Evolutionary conservation across 2,329 filamentous ascomycete genomes (phyloP), one percentile per base, ranked within the genome.

Genomic region (Sarocladium kiliense): DNA sequence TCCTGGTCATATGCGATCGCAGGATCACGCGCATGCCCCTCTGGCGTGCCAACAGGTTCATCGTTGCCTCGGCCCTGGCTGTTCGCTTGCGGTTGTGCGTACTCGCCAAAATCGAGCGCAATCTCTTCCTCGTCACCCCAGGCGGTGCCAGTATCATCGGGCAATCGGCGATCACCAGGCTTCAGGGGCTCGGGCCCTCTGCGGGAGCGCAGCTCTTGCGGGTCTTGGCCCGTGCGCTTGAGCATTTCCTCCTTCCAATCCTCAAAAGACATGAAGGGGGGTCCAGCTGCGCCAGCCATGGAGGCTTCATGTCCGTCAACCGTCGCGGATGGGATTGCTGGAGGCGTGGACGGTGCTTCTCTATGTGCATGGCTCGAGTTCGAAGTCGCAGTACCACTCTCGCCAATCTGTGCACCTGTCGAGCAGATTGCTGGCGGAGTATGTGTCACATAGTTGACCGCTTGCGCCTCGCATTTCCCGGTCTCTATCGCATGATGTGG

Each of bases 201-300:
- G 74, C 88, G 66, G 80, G 79, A 70, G 80, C 85, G 71, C 80
- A 89, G 61, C 73, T 88, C 66, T 76, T 91, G 70, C 5, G 76
- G 75, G 54, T 83, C 79, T 65, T 97, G 93, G 12, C 91, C 93
- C 3, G 84, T 87, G 66, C 91, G 89, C 53, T 87, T 89, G 18
- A 97, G 75, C 73, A 96, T 96, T 76, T 92, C 88, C 65, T 88
- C 90, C 74, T 96, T 97, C 94, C 94, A 99, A 64, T 97, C 93
- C 68, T 97, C 94, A 63, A 99, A 99, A 0, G 94, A 97, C 63
- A 97, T 84, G 68, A 97, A 97, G 6, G 91, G 60, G 5, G 65
- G 64, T 11, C 63, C 59, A 14, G 63, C 61, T 19, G 64, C 62
- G 23, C 66, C 65, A 26, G 36, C 58, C 16, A 30, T 30, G 6